Evolutionary conservation across 2,329 filamentous ascomycete species (phyloP), one percentile per base, ranked within the genome.

Genomic region (Aspergillus pseudotamarii): DNA sequence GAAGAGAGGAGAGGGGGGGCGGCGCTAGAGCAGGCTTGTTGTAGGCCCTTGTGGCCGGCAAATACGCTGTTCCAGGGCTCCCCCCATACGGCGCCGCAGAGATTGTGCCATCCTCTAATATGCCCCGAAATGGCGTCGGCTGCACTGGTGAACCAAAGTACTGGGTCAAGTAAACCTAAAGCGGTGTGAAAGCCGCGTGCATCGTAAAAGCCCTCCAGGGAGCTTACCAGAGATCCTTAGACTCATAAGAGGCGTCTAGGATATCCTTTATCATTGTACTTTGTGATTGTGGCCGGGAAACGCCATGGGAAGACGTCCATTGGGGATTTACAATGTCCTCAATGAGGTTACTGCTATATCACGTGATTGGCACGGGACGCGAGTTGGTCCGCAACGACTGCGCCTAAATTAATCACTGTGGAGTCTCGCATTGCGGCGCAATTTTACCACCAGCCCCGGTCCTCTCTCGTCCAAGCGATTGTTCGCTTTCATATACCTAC

Each of bases 81-180:
- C 53, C 46, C 32, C 60, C 45, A 57, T 55, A 55, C 60, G 48
- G 61, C 38, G 60, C 60, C 61, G 58, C 64, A 61, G 56, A 54
- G 45, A 58, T 53, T 55, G 60, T 63, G 61, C 55, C 64, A 53
- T 68, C 55, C 43, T 63, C 54, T 56, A 60, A 32, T 45, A 46
- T 21, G 59, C 19, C 43, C 51, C 32, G 21, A 55, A 55, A 21
- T 55, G 3, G 38, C 41, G 51, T 32, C 38, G 58, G 41, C 45
- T 46, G 43, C 26, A 36, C 41, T 61, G 63, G 56, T 53, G 63
- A 61, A 63, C 64, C 64, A 65, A 56, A 64, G 30, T 65, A 59
- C 64, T 65, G 64, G 64, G 64, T 61, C 64, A 59, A 45, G 57
- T 23, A 57, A 59, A 57, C 57, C 64, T 56, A 65, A 64, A 61